Evolutionary conservation across 768 basidiomycete species (phyloP).

Genomic region (Agrocybe pediades): DNA sequence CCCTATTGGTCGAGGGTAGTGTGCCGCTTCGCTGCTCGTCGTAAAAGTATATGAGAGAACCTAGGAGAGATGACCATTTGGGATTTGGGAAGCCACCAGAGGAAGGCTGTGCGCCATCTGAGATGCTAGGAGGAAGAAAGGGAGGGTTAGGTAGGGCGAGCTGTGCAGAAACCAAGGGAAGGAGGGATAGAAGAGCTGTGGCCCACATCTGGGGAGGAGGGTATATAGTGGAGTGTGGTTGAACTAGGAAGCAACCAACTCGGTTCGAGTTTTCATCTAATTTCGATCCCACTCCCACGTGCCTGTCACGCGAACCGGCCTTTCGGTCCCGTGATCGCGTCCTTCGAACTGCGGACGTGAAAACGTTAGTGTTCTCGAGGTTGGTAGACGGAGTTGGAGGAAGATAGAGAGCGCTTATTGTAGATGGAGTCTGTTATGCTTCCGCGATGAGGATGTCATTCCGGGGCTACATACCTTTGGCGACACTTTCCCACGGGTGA

Average conservation of each 20-base stretch:
- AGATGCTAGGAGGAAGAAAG: constrained; percentile 61
- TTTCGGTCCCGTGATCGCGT: constrained; percentile 15
- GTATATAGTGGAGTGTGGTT: constrained; percentile 6
- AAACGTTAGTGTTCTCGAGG: background rate
- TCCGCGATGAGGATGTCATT: background rate
- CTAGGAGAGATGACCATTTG: constrained; percentile 84
- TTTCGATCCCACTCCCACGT: constrained; percentile 13
- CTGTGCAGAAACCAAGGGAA: constrained; percentile 45
- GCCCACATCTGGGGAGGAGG: constrained; percentile 22
- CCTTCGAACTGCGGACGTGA: background rate
- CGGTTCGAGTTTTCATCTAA: constrained; percentile 19
- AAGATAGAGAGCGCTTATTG: too few relatives aligned
- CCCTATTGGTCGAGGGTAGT: constrained; percentile 68
- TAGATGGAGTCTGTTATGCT: background rate
- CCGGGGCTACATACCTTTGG: background rate
- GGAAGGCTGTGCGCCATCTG: constrained; percentile 56
- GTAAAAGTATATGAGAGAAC: constrained; percentile 85
- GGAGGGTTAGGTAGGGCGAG: constrained; percentile 64
- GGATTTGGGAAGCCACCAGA: constrained; percentile 55
- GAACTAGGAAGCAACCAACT: constrained; percentile 6
- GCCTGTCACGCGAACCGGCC: constrained; percentile 9
- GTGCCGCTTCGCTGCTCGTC: constrained; percentile 88
- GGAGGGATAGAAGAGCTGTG: constrained; percentile 23
- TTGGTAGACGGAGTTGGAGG: background rate
- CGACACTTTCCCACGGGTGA: background rate